Evolutionary conservation across 352 stramenopile species (phyloP).

Genomic region (Pythium sukuiense): DNA sequence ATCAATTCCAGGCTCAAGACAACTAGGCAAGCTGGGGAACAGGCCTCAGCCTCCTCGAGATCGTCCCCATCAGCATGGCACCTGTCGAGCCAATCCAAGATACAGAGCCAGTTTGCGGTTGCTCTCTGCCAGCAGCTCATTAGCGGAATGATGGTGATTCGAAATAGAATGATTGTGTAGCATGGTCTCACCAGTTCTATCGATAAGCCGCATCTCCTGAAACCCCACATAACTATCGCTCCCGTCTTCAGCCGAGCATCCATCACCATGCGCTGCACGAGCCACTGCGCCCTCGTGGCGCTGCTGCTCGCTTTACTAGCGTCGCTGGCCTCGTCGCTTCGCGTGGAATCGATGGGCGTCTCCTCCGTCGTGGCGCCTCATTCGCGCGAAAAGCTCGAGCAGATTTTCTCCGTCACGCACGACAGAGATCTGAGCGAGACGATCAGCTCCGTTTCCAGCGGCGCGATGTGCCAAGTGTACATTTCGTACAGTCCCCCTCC

Average conservation of each 20-base stretch:
- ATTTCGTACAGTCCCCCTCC: neutral
- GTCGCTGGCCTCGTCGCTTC: neutral
- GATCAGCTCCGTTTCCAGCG: neutral
- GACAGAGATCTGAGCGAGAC: neutral
- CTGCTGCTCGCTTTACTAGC: neutral
- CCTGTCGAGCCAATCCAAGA: neutral
- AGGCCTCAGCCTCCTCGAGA: no score
- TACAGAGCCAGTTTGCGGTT: neutral
- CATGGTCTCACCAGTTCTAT: no score
- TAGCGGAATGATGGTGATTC: neutral
- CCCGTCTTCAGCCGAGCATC: neutral
- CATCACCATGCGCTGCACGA: neutral
- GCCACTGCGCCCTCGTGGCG: neutral
- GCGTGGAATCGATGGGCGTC: neutral
- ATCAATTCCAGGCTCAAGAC: no score
- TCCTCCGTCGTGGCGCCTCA: neutral
- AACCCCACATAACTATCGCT: no score
- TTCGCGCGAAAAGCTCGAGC: neutral
- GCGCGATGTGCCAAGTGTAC: constrained; percentile 9
- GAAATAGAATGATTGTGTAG: neutral
- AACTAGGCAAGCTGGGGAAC: no score
- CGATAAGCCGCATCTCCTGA: no score
- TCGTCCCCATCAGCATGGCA: no score
- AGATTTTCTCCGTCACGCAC: constrained; percentile 2
- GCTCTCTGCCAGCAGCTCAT: neutral